Conservation (phyloP, 2,329 filamentous ascomycete genomes). For the Fusarium vanettenii region DNA sequence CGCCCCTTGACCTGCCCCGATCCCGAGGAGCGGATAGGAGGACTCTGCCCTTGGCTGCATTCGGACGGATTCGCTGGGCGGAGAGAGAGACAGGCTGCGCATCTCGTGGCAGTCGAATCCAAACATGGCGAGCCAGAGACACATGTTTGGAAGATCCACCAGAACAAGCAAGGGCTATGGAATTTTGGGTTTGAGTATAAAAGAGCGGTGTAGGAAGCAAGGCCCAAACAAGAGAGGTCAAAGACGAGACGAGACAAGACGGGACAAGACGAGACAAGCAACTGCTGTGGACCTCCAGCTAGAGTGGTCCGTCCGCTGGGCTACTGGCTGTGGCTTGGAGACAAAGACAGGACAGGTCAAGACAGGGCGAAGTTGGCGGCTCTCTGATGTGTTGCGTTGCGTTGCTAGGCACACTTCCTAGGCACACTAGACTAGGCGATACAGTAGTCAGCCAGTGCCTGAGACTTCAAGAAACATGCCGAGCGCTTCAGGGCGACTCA, state of each 20-base stretch:
- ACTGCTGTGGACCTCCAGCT: constrained; percentile 32
- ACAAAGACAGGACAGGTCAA: constrained; percentile 24
- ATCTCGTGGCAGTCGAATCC: constrained; percentile 23
- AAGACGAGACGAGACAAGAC: constrained; percentile 36
- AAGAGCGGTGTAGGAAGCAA: constrained; percentile 43
- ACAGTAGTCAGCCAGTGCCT: not conserved
- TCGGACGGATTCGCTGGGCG: constrained; percentile 9
- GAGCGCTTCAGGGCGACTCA: constrained; percentile 12
- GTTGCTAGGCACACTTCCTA: constrained; percentile 17
- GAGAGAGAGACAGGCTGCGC: constrained; percentile 5
- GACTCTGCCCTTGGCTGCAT: constrained; percentile 31
- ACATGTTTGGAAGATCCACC: constrained; percentile 32
- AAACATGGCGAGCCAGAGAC: constrained; percentile 30
- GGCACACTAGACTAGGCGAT: not conserved
- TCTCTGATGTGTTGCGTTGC: not conserved
- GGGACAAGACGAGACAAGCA: constrained; percentile 33
- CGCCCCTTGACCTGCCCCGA: constrained; percentile 26
- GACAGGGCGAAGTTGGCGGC: constrained; percentile 3
- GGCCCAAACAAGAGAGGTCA: constrained; percentile 33
- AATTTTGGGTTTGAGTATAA: constrained; percentile 38
- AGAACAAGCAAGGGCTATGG: constrained; percentile 23
- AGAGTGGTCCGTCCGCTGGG: constrained; percentile 17
- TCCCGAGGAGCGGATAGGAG: constrained; percentile 22
- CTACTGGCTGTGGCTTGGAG: constrained; percentile 36
- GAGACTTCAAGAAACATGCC: constrained; percentile 32